Conservation (phyloP, 129 eudicot species). For the carrot (Daucus carota) region DNA sequence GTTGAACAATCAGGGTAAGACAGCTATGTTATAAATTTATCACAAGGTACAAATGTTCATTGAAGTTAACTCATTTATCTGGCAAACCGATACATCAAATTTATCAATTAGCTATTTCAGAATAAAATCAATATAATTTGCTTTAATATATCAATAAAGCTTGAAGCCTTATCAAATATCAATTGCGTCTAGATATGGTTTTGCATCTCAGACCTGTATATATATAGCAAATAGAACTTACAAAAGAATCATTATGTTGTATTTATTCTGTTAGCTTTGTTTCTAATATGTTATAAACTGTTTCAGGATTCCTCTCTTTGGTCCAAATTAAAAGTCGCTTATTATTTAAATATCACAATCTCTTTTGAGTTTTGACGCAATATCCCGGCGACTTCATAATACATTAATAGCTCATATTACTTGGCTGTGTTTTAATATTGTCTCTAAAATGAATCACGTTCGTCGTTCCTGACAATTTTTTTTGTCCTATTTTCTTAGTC, state of each 20-base stretch:
- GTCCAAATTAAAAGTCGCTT: constrained; percentile 3
- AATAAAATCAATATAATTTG: neutral
- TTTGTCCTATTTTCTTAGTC: constrained; percentile 34
- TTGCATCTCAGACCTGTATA: neutral
- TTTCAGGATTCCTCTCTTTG: neutral
- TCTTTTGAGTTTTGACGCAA: neutral
- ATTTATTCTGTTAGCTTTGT: neutral
- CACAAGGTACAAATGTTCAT: neutral
- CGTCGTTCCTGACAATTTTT: neutral
- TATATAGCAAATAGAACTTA: neutral
- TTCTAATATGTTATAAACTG: neutral
- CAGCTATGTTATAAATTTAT: neutral
- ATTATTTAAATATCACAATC: neutral
- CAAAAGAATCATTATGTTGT: neutral
- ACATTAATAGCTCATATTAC: neutral
- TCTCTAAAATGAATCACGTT: neutral
- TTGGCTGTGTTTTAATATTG: neutral
- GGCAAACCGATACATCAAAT: neutral
- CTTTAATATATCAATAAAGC: no score
- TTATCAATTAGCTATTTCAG: neutral
- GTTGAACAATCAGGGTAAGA: constrained; percentile 83
- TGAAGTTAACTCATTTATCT: neutral
- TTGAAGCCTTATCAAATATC: neutral
- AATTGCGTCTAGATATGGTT: neutral
- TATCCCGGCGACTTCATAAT: neutral